A percentile compares a stretch with the other conserved stretches of the same genome.
Evolutionary conservation across 495 filamentous ascomycete species (phyloP).

Genomic region (Penicillium canariense): DNA sequence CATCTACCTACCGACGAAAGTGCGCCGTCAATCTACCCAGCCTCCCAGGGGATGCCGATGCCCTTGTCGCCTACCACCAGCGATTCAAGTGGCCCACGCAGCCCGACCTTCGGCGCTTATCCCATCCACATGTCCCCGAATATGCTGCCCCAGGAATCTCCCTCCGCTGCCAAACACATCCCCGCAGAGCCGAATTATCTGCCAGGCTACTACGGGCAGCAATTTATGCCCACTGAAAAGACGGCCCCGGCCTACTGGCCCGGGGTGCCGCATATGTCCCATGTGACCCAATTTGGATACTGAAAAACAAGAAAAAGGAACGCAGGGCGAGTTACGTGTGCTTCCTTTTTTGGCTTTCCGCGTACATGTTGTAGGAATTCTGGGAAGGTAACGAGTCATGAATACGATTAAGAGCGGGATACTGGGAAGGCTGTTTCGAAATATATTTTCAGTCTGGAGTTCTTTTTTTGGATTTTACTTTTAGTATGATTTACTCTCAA

Average conservation of each 20-base stretch:
- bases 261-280: slow-evolving; percentile 8
- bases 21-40: neutral
- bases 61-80: slow-evolving; percentile 25
- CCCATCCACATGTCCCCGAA: slow-evolving; percentile 6
- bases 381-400: slow-evolving; percentile 3
- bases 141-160: slow-evolving; percentile 14
- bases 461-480: neutral
- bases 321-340: neutral
- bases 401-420: slow-evolving; percentile 1
- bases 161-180: slow-evolving; percentile 7
- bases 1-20: neutral
- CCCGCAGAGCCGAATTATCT: slow-evolving; percentile 10
- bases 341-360: neutral
- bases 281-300: slow-evolving; percentile 20
- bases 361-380: neutral
- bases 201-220: slow-evolving; percentile 16
- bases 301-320: slow-evolving; percentile 4
- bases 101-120: slow-evolving; percentile 20
- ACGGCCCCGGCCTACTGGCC: slow-evolving; percentile 18
- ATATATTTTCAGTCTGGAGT: neutral
- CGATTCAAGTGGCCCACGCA: slow-evolving; percentile 26
- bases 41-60: slow-evolving; percentile 13
- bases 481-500: neutral
- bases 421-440: neutral
- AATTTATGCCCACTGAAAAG: slow-evolving; percentile 17